phyloP scores from a whole-genome alignment of 2,329 filamentous ascomycete species.

The Zasmidium citrigriseum region DNA sequence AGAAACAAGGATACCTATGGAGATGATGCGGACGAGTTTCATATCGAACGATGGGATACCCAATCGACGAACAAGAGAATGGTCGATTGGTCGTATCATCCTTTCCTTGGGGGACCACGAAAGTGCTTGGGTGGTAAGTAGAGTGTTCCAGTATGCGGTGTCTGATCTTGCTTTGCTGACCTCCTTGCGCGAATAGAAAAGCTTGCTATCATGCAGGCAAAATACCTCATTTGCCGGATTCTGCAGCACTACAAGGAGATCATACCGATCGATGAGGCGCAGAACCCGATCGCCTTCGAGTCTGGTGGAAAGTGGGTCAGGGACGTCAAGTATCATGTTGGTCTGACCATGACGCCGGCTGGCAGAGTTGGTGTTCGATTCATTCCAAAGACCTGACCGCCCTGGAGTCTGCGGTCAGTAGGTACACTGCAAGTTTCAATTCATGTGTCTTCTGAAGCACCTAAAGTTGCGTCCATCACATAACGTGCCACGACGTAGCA shows the following conservation, averaged over 20 bases:
- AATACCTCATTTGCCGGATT: conserved; percentile 3
- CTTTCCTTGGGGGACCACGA: conserved; percentile 8
- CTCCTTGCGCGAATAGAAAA: not conserved
- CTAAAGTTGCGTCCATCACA: too few relatives aligned
- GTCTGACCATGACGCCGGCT: conserved; percentile 10
- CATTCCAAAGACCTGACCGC: too few relatives aligned
- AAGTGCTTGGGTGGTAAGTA: conserved; percentile 6
- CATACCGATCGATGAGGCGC: conserved; percentile 1
- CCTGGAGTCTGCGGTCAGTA: too few relatives aligned
- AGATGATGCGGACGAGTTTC: conserved; percentile 5
- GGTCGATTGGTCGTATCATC: conserved; percentile 11
- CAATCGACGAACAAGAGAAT: conserved; percentile 4
- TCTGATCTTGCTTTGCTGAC: not conserved
- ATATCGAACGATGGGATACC: conserved; percentile 6
- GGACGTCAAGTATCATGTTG: conserved; percentile 7
- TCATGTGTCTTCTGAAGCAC: too few relatives aligned
- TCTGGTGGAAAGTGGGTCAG: conserved; percentile 4
- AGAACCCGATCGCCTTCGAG: not conserved
- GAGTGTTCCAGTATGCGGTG: too few relatives aligned
- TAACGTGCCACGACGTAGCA: too few relatives aligned
- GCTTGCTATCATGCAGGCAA: conserved; percentile 8
- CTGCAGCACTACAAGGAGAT: conserved; percentile 8
- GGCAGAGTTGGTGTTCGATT: conserved; percentile 2
- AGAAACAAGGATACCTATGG: conserved; percentile 7
- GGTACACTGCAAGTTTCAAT: too few relatives aligned